Evolutionary conservation across 2,329 filamentous ascomycete species (phyloP), one percentile per base, ranked within the genome.

Genomic region (Curvularia lunata): DNA sequence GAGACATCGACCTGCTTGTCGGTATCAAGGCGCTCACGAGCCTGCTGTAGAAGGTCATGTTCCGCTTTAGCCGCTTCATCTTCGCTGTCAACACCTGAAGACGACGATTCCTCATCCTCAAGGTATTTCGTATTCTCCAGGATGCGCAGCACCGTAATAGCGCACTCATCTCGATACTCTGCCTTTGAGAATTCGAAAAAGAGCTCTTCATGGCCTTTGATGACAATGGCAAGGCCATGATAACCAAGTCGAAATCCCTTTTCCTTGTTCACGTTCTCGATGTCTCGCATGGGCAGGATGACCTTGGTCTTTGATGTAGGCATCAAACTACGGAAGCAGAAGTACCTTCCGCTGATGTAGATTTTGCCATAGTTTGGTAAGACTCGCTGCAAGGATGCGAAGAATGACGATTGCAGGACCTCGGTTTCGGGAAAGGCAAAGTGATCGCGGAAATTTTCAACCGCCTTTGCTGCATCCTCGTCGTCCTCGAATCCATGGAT

Each of bases 331-430:
- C 95, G 90, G 78, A 97, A 99, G 79, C 95, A 99, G 64, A 98
- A 91, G 56, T 88, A 90, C 21, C 86, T 86, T 65, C 92, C 88
- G 72, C 95, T 93, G 65, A 98, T 88, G 77, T 99, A 99, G 32
- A 98, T 91, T 78, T 98, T 99, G 67, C 95, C 95, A 69, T 97
- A 98, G 1, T 98, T 83, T 2, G 95, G 95, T 28, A 98, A 78
- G 0, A 97, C 91, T 2, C 93, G 88, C 67, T 96, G 87, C n/a
- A 98, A 83, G 72, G 91, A 91, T n/a, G 91, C 92, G 76, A 92
- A 98, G 77, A 95, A 98, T 0, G 92, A 91, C 1, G 94, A 93
- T 62, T 91, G 88, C 1, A 99, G 85, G 72, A 87, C 90, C 73
- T 99, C 95, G 0, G 87, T 87, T 32, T 87, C 83, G 0, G 93